A percentile compares a stretch with the other conserved stretches of the same genome.
Conservation (phyloP, 768 basidiomycete genomes). For the Tylopilus rubrobrunneus region DNA sequence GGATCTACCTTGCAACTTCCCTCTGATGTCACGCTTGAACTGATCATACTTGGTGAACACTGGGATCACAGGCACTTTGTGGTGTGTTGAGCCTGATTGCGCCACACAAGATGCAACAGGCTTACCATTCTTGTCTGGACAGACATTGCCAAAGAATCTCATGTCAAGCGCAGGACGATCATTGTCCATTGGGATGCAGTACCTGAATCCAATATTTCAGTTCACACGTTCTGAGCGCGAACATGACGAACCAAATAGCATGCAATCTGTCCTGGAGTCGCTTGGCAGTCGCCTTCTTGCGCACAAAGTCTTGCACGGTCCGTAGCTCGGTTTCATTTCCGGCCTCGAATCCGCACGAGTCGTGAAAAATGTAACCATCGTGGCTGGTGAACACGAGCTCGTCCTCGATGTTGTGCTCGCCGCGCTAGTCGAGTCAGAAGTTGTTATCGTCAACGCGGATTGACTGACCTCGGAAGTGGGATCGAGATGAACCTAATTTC, state of each 20-base stretch:
- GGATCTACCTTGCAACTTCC: neutral
- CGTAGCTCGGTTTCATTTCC: neutral
- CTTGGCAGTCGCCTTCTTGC: neutral
- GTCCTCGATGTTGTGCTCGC: neutral
- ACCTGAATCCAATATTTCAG: neutral
- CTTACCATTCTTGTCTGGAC: neutral
- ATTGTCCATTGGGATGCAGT: neutral
- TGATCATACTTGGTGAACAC: neutral
- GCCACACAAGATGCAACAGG: neutral
- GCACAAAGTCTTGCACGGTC: neutral
- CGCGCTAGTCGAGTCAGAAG: neutral
- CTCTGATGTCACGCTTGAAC: neutral
- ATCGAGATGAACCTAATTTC: neutral
- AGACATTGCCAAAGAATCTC: neutral
- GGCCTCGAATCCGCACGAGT: neutral
- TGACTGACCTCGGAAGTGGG: neutral
- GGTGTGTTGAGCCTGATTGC: neutral
- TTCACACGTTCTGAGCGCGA: neutral
- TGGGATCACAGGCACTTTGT: neutral
- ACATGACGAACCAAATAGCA: neutral
- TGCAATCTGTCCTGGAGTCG: neutral
- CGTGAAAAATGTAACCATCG: neutral
- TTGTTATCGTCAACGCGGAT: neutral
- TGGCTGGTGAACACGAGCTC: neutral
- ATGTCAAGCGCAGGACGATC: neutral